Conservation (phyloP, 2,329 filamentous ascomycete species). For the Fonsecaea nubica region DNA sequence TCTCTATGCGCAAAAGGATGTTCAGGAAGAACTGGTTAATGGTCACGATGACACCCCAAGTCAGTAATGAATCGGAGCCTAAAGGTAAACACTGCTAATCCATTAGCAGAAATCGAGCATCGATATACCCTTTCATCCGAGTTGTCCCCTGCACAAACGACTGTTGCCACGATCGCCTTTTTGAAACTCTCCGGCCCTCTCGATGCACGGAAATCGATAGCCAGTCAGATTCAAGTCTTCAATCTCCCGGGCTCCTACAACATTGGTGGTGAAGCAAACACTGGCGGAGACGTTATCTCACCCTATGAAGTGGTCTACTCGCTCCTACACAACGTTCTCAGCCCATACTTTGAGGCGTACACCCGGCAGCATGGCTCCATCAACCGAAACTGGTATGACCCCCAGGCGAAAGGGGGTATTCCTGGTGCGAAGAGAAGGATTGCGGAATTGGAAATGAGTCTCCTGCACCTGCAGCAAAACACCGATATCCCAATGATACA, state of each 20-base stretch:
- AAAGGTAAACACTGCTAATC: constrained; percentile 40
- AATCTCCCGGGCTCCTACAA: constrained; percentile 80
- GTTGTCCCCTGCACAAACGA: constrained; percentile 78
- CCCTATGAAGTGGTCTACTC: constrained; percentile 93
- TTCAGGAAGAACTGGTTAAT: constrained; percentile 37
- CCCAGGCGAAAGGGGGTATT: constrained; percentile 91
- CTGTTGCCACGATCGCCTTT: constrained; percentile 83
- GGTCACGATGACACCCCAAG: constrained; percentile 43
- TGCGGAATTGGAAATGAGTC: constrained; percentile 87
- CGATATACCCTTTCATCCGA: constrained; percentile 82
- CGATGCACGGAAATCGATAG: constrained; percentile 80
- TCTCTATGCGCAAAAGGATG: constrained; percentile 89
- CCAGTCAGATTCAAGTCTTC: constrained; percentile 88
- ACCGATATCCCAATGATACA: constrained; percentile 95
- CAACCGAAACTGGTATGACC: constrained; percentile 76
- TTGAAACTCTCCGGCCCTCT: constrained; percentile 89
- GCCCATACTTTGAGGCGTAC: constrained; percentile 96
- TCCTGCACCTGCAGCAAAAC: constrained; percentile 94
- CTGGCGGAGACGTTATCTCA: constrained; percentile 76
- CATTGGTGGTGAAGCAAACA: constrained; percentile 40
- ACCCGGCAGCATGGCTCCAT: constrained; percentile 78
- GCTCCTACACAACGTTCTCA: constrained; percentile 86
- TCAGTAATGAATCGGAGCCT: constrained; percentile 24
- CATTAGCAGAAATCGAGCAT: constrained; percentile 55
- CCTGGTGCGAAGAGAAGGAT: constrained; percentile 97